phyloP scores from a whole-genome alignment of 2,329 filamentous ascomycete genomes.

The Xylaria sp. region DNA sequence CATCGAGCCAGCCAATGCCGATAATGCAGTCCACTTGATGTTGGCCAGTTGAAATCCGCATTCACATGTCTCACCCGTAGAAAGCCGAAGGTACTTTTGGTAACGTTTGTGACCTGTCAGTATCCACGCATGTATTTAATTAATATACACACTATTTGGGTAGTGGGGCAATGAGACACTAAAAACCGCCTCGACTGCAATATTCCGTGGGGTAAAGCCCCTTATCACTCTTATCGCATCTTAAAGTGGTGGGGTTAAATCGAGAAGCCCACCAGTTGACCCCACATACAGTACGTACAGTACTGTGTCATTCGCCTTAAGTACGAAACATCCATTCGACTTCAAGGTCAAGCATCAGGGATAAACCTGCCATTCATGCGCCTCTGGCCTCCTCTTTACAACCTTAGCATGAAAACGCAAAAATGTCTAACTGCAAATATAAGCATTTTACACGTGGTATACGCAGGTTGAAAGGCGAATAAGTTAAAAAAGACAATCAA shows the following conservation, averaged over 20 bases:
- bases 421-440: not conserved
- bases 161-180: not conserved
- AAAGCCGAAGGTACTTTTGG: no score
- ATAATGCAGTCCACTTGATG: not conserved
- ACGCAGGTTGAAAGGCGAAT: not conserved
- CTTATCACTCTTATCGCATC: slow-evolving; percentile 11
- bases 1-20: not conserved
- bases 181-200: not conserved
- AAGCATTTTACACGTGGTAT: slow-evolving; percentile 1
- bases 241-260: slow-evolving; percentile 1
- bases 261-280: not conserved
- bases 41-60: not conserved
- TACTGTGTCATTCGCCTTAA: slow-evolving; percentile 22
- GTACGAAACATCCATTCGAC: slow-evolving; percentile 8
- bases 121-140: no score
- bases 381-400: not conserved
- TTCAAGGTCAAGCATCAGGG: not conserved
- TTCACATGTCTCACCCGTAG: no score
- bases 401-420: not conserved
- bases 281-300: slow-evolving; percentile 11
- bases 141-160: not conserved
- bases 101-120: no score
- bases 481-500: not conserved
- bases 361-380: slow-evolving; percentile 18
- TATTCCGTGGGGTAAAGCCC: slow-evolving; percentile 17